A percentile compares a stretch with the other conserved stretches of the same genome.
These are phyloP conservation scores for Nephelium lappaceum DNA, from an alignment of 345 rosid species.

Conservation along the genomic window DNA sequence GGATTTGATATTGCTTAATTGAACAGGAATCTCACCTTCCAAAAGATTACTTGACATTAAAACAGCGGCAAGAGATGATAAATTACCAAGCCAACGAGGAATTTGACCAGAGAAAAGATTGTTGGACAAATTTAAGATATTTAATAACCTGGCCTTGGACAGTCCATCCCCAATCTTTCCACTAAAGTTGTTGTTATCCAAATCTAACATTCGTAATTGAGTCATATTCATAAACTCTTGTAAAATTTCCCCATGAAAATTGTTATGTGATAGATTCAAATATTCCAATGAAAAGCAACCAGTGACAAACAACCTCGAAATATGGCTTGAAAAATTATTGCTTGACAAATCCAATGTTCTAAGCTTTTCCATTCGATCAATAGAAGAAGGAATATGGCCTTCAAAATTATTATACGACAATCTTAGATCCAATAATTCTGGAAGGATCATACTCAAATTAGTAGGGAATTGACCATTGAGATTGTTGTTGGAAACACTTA, in stretches of 20 bases:
- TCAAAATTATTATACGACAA: background rate
- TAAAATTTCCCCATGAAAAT: background rate
- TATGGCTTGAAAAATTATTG: background rate
- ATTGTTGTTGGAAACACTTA: background rate
- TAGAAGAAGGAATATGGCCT: background rate
- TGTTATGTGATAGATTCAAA: background rate
- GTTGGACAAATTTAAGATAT: background rate
- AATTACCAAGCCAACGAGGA: background rate
- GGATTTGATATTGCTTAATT: background rate
- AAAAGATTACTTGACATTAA: background rate
- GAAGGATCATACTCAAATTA: too few relatives aligned
- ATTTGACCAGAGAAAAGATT: background rate
- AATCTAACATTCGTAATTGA: background rate
- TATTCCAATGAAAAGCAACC: background rate
- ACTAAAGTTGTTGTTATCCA: background rate
- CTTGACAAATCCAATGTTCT: background rate
- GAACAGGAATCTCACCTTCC: background rate
- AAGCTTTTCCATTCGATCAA: background rate
- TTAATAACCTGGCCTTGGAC: background rate
- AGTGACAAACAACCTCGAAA: background rate
- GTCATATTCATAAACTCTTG: background rate
- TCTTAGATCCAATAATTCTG: background rate
- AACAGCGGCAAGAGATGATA: rapidly evolving
- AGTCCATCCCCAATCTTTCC: background rate
- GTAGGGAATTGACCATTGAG: background rate